phyloP scores from a whole-genome alignment of 257 asterid genomes.

The Solanum ossicruentum region DNA sequence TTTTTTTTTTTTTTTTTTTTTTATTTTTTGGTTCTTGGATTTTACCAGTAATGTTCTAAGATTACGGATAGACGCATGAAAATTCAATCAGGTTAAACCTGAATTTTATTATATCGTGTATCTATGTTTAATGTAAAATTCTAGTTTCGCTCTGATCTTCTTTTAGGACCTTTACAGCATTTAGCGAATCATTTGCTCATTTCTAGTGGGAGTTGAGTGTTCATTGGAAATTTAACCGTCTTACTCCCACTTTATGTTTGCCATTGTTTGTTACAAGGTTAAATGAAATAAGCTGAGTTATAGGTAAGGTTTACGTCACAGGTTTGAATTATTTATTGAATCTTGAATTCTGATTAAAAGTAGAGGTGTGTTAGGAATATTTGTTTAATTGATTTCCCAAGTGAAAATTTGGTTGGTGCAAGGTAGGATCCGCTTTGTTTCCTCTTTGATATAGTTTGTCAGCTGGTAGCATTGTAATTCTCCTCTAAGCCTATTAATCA shows the following conservation, averaged over 20 bases:
- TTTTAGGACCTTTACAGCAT: not conserved
- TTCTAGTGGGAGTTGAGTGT: not conserved
- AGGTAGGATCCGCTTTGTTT: too few species aligned
- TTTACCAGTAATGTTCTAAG: not conserved
- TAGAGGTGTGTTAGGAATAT: too few species aligned
- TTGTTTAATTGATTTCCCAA: too few species aligned
- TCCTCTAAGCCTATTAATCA: too few species aligned
- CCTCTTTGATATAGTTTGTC: too few species aligned
- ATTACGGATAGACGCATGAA: not conserved
- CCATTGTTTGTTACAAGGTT: not conserved
- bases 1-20: not conserved
- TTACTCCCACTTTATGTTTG: not conserved
- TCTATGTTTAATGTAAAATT: not conserved
- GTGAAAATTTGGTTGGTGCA: too few species aligned
- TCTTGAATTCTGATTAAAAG: too few species aligned
- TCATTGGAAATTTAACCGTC: not conserved
- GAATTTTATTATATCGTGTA: not conserved
- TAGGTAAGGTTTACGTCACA: not conserved
- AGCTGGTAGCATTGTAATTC: too few species aligned
- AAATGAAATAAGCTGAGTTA: not conserved
- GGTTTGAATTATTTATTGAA: not conserved
- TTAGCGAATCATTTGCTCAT: not conserved
- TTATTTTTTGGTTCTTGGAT: not conserved
- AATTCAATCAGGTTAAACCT: not conserved
- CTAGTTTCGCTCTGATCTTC: not conserved